Evolutionary conservation across 2,329 filamentous ascomycete genomes (phyloP).

Genomic region (Diplodia scrobiculata): DNA sequence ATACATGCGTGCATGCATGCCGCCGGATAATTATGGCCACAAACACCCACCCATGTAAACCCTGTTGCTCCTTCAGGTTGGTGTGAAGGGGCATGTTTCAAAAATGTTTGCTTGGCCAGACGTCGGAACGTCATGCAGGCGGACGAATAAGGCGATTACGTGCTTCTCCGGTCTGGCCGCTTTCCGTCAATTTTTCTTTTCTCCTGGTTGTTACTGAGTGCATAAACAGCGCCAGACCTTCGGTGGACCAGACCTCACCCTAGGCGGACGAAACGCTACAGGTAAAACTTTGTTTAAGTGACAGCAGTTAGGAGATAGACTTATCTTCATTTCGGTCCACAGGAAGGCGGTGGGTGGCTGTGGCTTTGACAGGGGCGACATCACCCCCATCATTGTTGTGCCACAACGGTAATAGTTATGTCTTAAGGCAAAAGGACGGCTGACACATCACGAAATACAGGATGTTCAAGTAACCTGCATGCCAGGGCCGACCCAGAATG

Average conservation of each 20-base stretch:
- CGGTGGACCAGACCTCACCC: background rate
- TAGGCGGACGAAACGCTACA: background rate
- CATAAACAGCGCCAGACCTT: background rate
- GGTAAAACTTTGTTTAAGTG: background rate
- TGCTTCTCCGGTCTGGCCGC: background rate
- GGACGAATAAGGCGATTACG: background rate
- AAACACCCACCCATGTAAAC: background rate
- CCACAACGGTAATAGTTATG: background rate
- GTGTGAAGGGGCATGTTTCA: slow-evolving; percentile 20
- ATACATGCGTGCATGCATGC: background rate
- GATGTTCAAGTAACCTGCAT: background rate
- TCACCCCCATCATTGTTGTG: background rate
- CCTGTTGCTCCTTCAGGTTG: slow-evolving; percentile 13
- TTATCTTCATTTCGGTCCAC: background rate
- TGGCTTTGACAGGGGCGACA: background rate
- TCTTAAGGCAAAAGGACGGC: background rate
- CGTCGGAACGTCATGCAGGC: slow-evolving; percentile 13
- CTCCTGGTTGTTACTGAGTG: background rate
- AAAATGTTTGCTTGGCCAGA: slow-evolving; percentile 23
- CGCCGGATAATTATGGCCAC: slow-evolving; percentile 13
- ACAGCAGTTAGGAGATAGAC: background rate
- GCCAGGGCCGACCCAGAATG: background rate
- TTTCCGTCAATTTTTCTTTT: background rate
- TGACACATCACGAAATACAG: background rate
- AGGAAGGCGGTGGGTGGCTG: background rate